Conservation (phyloP, 495 filamentous ascomycete species). For the Penicillium longicatenatum region DNA sequence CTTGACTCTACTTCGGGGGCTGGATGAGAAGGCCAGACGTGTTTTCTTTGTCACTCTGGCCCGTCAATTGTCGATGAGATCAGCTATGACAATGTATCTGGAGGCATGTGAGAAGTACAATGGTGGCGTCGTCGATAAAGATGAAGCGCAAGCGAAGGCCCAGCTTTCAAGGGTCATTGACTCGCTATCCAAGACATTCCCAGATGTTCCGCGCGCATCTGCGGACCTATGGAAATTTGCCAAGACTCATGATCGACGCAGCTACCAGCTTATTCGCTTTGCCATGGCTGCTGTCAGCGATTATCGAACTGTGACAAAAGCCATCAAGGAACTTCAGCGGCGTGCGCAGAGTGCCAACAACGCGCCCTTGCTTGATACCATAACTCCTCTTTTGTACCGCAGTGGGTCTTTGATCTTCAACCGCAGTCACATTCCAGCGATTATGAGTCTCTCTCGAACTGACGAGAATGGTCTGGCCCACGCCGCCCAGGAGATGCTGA, state of each 20-base stretch:
- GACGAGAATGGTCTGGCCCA: constrained; percentile 75
- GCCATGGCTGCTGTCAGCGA: constrained; percentile 85
- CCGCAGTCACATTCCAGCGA: constrained; percentile 85
- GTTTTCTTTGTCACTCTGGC: constrained; percentile 87
- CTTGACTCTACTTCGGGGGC: constrained; percentile 72
- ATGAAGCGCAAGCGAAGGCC: constrained; percentile 65
- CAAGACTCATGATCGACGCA: constrained; percentile 86
- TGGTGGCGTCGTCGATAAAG: constrained; percentile 75
- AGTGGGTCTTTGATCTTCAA: constrained; percentile 86
- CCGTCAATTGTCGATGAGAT: constrained; percentile 69
- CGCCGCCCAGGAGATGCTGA: constrained; percentile 86
- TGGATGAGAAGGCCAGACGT: constrained; percentile 77
- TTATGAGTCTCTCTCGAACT: constrained; percentile 81
- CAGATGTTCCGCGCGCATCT: constrained; percentile 66
- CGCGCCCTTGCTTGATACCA: constrained; percentile 67
- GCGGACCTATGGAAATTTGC: constrained; percentile 87
- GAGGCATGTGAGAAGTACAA: constrained; percentile 83
- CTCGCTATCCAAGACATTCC: constrained; percentile 71
- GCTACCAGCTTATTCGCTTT: constrained; percentile 85
- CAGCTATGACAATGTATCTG: constrained; percentile 70
- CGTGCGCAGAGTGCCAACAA: constrained; percentile 68
- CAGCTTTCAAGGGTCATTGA: constrained; percentile 67
- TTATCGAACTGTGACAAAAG: constrained; percentile 84
- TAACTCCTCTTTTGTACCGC: constrained; percentile 83
- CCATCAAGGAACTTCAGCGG: constrained; percentile 86